These are phyloP conservation scores for Fusarium incarnatum DNA, from an alignment of 2,329 filamentous ascomycete species.

Conservation along the genomic window DNA sequence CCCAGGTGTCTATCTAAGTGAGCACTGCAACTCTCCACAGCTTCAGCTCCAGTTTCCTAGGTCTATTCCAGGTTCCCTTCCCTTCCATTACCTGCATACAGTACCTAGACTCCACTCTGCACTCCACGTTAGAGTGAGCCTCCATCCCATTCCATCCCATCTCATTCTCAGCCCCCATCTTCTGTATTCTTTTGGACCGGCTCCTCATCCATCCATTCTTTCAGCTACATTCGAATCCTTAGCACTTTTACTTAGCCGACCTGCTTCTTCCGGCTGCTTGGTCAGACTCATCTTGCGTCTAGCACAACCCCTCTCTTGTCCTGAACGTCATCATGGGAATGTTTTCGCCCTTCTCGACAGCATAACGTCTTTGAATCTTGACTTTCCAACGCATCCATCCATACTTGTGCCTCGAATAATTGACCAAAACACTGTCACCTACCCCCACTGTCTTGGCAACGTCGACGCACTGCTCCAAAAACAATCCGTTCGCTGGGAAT, in stretches of 20 bases:
- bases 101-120: conserved; percentile 33
- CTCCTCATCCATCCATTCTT: conserved; percentile 11
- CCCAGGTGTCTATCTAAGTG: neutral
- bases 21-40: neutral
- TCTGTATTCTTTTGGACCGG: neutral
- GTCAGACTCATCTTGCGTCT: conserved; percentile 4
- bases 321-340: conserved; percentile 22
- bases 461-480: conserved; percentile 24
- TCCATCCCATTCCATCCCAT: conserved; percentile 10
- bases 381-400: neutral
- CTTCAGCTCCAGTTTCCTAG: conserved; percentile 18
- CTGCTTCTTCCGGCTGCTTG: conserved; percentile 21
- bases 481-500: conserved; percentile 14
- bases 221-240: conserved; percentile 10
- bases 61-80: neutral
- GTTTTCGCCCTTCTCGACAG: conserved; percentile 22
- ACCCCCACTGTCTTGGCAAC: conserved; percentile 43
- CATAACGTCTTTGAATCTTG: conserved; percentile 22
- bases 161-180: conserved; percentile 3
- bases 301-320: conserved; percentile 11
- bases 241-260: conserved; percentile 5
- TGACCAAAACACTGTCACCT: conserved; percentile 3
- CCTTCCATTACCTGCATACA: conserved; percentile 33
- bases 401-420: conserved; percentile 4
- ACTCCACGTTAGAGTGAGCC: conserved; percentile 33